Evolutionary conservation across 192 early-diverging fungal species (phyloP), one percentile per base, ranked within the genome.

Genomic region (Mortierella antarctica): DNA sequence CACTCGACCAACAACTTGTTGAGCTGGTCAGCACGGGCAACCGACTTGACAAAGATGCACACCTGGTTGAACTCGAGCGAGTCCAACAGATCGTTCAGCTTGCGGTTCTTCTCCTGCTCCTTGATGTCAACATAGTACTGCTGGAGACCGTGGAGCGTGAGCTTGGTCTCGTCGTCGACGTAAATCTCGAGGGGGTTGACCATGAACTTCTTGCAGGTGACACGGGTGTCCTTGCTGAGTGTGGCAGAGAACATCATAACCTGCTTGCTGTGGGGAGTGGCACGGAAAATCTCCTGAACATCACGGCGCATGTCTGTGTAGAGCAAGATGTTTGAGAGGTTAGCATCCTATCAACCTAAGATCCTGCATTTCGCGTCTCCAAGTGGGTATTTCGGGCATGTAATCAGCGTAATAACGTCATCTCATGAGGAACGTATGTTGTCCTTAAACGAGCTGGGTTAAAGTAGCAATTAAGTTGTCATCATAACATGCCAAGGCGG

Each of bases 211-310:
- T 96, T 96, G 95, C 96, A 97, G 42, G 98, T 88, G 0, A 92
- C 91, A 39, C 95, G 91, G 65, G 95, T 93, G 64, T 98, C 96
- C 87, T 97, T 96, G 88, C 88, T 91, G 61, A 99, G 84, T 42
- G 97, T 99, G 7, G 97, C 97, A 55, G 91, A 94, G 86, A 96
- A 99, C 97, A 99, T 99, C 92, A 99, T 95, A 53, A 99, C 97
- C 83, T 99, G 97, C 89, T 99, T 99, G 87, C 93, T 91, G 87
- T 96, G 96, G 31, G 96, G 96, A 3, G 96, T 98, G 15, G 92
- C 86, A 41, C 91, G 85, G 92, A 99, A 99, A 62, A 99, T 98
- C 39, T 97, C 95, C 80, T 99, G 97, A 13, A 99, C 94, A 86
- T 97, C 95, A 60, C 93, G 89, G 67, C 97, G 94, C 97, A 99